Percentiles rank a stretch among this genome's conserved stretches.
Evolutionary conservation across 768 basidiomycete species (phyloP).

Genomic region (Trametes punicea): DNA sequence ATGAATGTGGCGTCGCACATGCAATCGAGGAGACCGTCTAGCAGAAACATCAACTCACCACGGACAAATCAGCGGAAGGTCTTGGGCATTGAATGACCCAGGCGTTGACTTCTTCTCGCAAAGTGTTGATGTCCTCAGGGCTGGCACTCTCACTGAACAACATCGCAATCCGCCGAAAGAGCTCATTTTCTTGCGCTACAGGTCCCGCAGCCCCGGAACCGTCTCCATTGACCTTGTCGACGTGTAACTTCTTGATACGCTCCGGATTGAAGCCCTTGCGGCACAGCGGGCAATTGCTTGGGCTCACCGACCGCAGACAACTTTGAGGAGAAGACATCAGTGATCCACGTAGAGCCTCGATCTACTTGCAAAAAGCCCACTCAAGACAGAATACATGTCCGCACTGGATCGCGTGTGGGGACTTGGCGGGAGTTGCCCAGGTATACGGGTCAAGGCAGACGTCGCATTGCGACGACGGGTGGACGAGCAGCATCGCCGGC

Average conservation of each 20-base stretch:
- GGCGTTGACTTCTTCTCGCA: slow-evolving; percentile 47
- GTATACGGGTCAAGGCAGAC: slow-evolving; percentile 68
- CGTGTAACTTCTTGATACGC: slow-evolving; percentile 63
- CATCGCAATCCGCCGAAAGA: slow-evolving; percentile 35
- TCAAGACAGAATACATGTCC: slow-evolving; percentile 68
- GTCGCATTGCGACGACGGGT: slow-evolving; percentile 71
- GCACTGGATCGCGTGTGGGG: slow-evolving; percentile 71
- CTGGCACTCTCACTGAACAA: slow-evolving; percentile 33
- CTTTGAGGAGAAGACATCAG: slow-evolving; percentile 31
- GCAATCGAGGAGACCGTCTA: not conserved
- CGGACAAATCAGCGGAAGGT: not conserved
- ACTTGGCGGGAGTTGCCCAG: slow-evolving; percentile 45
- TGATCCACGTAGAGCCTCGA: not conserved
- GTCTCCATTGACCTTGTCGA: slow-evolving; percentile 38
- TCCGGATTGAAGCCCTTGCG: slow-evolving; percentile 56
- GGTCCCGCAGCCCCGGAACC: not conserved
- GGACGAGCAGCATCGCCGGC: slow-evolving; percentile 53
- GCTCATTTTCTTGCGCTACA: slow-evolving; percentile 19
- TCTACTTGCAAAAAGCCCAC: not conserved
- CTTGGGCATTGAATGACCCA: slow-evolving; percentile 30
- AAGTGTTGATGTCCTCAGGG: slow-evolving; percentile 34
- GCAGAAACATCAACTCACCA: not conserved
- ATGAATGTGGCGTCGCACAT: not conserved
- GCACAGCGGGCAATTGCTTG: slow-evolving; percentile 62
- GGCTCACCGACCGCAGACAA: slow-evolving; percentile 50